Base-by-base conservation (phyloP, 1,284 basidiomycete species). In the Rhodotorula mucilaginosa region DNA sequence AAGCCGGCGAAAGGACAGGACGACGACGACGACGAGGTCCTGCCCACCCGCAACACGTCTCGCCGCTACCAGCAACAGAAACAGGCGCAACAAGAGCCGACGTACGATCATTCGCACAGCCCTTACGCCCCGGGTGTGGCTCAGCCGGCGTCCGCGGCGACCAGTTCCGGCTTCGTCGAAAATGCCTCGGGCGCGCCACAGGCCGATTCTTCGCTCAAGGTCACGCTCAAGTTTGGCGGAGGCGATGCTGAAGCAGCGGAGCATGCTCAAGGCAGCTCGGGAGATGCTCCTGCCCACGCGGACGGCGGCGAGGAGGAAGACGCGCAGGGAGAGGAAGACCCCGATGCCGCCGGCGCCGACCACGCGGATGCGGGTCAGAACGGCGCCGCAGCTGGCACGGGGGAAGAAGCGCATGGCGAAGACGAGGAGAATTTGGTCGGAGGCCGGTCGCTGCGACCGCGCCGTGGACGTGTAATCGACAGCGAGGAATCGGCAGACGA, bases 1-100 rank as follows among this genome's bases (percentile, higher is more conserved):
- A 60, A 89, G 92, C 52, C 54, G 8, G 49, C 49, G 54, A 16
- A 26, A n/a, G n/a, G 26, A 56, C 26, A 91, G 88, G 48, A 96
- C 23, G 62, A 64, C 29, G 58, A 51, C 10, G 68, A 65, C 3
- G 58, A 65, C 31, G 51, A 54, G 1, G 56, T 31, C 44, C n/a
- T 29, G n/a, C 46, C 58, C 29, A 60, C 58, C 39, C 58, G 23
- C 58, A 60, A 47, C 44, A 60, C 58, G 12, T 60, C 58, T 13
- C 58, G 34, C 39, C 58, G n/a, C 39, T 60, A 26, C n/a, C 60
- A 61, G 8, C 47, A 49, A 19, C 23, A 61, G 60, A 26, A 34
- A 34, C 29, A 21, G 18, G 60, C 47, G 47, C 60, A 39, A 23
- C n/a, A 26, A 23, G 51, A 48, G 61, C 48, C 48, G 12, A 2